Base-by-base conservation (phyloP, 2,329 filamentous ascomycete species). In the Neofusicoccum umdonicola region DNA sequence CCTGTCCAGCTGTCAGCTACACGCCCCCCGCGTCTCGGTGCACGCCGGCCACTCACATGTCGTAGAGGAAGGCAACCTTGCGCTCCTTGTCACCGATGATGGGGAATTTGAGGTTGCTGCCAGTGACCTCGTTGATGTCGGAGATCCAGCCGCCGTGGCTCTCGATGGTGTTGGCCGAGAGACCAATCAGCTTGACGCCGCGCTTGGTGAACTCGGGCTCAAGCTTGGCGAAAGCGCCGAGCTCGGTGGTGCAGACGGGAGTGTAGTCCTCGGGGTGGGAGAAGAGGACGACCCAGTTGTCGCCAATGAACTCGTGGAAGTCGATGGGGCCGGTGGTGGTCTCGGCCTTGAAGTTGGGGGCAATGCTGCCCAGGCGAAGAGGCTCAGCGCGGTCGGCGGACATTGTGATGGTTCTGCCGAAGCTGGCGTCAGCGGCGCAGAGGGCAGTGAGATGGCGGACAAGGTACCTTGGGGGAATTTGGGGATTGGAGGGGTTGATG, bases 181-280 rank as follows among this genome's bases (percentile, higher is more conserved):
- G 85, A 56, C 93, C 93, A 73, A 97, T 94, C 81, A 97, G 88
- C 87, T 97, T 96, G 73, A 94, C 91, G 69, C 88, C 88, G 68
- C 93, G 88, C 84, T 91, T 92, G 74, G 88, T 85, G 80, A 97
- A 97, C 80, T 97, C 92, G 72, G 88, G 87, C 82, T 92, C 88
- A 68, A 97, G 85, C 81, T 93, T 95, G 71, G 93, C 91, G 73
- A 97, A 96, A 66, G 93, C 93, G 68, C 93, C 93, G 68, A 97
- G 89, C 83, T 97, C 93, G 63, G 93, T 97, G 69, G 93, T 97
- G 85, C 93, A 97, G 66, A 97, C 93, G 63, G 93, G 93, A 1
- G 93, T 97, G 84, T 91, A 97, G 80, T 97, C 93, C 66, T 81
- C 90, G 3, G 91, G 91, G 82, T 94, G 91, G 37, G 89, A 92